Percentiles rank a stretch among this genome's conserved stretches.
Evolutionary conservation across 495 filamentous ascomycete genomes (phyloP).

Genomic region (Hypoxylon fuscum): DNA sequence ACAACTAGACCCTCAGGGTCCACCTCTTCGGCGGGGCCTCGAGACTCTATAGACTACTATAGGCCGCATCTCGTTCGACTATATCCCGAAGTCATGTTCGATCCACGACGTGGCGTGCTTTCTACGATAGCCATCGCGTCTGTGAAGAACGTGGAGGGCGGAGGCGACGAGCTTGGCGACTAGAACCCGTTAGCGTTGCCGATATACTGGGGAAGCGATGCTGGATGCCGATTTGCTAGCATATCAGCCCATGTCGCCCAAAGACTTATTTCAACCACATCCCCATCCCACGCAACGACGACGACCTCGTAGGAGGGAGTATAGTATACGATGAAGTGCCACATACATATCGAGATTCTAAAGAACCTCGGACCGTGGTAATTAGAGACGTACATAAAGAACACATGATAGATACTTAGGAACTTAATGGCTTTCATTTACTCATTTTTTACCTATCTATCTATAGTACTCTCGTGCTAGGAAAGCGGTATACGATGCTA

Average conservation of each 20-base stretch:
- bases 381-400: no score
- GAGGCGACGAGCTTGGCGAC: conserved; percentile 16
- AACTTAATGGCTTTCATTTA: no score
- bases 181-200: background rate
- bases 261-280: background rate
- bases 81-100: background rate
- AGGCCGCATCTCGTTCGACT: background rate
- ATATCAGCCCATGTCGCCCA: background rate
- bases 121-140: conserved; percentile 1
- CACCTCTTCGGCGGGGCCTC: background rate
- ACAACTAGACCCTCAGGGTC: background rate
- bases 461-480: no score
- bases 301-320: background rate
- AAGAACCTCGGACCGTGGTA: no score
- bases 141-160: conserved; percentile 4
- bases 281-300: background rate
- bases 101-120: background rate
- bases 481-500: no score
- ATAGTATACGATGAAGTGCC: background rate
- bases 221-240: conserved; percentile 4
- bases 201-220: conserved; percentile 2
- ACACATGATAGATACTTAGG: no score
- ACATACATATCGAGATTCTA: no score
- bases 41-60: background rate
- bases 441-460: no score